Evolutionary conservation across 805 yeast genomes (phyloP).

Genomic region (Sugiyamaella valdiviana): DNA sequence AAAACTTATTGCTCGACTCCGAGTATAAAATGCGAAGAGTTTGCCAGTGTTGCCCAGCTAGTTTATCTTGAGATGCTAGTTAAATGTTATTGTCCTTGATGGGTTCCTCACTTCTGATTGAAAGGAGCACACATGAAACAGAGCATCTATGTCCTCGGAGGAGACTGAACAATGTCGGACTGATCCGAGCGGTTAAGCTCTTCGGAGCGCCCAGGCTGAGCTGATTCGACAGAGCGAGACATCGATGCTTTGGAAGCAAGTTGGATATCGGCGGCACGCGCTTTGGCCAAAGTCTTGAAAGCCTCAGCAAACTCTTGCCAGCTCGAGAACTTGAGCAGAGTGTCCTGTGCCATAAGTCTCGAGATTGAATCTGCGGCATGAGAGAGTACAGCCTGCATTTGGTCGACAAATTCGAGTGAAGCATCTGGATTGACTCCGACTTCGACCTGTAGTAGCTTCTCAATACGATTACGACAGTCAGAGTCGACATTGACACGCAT

Average conservation of each 20-base stretch:
- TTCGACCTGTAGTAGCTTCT: not conserved
- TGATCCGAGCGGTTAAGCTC: no score
- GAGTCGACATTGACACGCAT: not conserved
- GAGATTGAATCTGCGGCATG: not conserved
- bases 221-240: not conserved
- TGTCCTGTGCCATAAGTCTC: not conserved
- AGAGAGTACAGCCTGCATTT: not conserved
- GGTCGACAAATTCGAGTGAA: not conserved
- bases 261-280: not conserved
- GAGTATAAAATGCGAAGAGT: no score
- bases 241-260: no score
- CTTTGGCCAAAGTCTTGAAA: not conserved
- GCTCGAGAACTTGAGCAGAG: not conserved
- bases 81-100: no score
- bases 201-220: no score
- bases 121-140: no score
- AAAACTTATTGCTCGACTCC: no score
- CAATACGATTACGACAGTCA: not conserved
- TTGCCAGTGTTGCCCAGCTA: no score
- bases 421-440: not conserved
- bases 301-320: not conserved
- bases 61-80: no score
- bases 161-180: no score
- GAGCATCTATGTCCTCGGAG: no score
- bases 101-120: no score